Base-by-base conservation (phyloP, 192 early-diverging fungal species). In the Gaertneriomyces semiglobifer region DNA sequence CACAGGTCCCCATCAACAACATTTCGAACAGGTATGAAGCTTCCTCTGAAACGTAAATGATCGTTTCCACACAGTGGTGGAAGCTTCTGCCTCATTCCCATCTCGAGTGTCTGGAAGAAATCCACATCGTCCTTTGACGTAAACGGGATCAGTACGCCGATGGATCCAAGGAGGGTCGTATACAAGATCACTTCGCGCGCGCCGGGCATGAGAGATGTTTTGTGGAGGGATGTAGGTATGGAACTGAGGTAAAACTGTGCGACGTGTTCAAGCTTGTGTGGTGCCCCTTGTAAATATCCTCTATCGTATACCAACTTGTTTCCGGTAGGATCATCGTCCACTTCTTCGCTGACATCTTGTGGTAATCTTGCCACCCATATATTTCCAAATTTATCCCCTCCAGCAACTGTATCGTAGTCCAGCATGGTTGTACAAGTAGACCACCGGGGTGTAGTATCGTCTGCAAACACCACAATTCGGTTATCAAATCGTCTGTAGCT, bases 301-400 rank as follows among this genome's bases (percentile, higher is more conserved):
- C 90, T 89, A 58, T 93, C 94, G 62, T 84, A 88, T 40, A 90
- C 76, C 20, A 94, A 78, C 53, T 90, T 86, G 59, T 87, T 88
- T 4, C 92, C 93, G 5, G 92, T 89, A 5, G 90, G 87, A 69
- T 96, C 95, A 38, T 92, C 89, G 55, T 95, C 94, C 48, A 97
- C 74, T 58, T 90, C 86, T 54, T 87, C 76, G 19, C 81, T 81
- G 0, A 86, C 80, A 6, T 82, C 76, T 20, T 78, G 60, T 2
- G 92, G 84, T 62, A 92, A 71, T 19, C 97, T 83, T 56, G 87
- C 66, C 9, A 92, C 86, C 58, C 88, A 89, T 19, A 99, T 76
- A 64, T 96, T 96, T 41, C 97, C 97, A 87, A 99, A 99, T 75
- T 95, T 94, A 84, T 99, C 97, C 16, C 91, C 95, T 14, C 86